Base-by-base conservation (phyloP, 495 filamentous ascomycete genomes). In the Amphirosellinia nigrospora region DNA sequence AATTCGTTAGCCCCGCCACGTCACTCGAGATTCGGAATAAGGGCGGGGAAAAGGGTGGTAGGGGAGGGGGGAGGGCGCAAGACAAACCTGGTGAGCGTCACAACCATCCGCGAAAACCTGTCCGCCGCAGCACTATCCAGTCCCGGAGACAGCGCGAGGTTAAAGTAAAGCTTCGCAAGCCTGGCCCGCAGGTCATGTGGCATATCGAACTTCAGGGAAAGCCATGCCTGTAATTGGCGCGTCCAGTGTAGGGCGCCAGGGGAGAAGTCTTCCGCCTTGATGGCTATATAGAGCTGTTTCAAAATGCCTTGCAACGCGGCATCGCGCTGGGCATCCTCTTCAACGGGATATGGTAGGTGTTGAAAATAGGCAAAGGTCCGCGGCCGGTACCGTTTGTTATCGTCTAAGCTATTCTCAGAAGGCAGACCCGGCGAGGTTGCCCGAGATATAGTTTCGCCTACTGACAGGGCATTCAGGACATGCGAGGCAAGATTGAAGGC, bases 191-290 rank as follows among this genome's bases (percentile, higher is more conserved):
- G 89, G 70, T 89, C 89, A 65, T 90, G 87, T 53, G 94, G 93
- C 68, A 96, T 92, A 81, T 98, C 96, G 77, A 98, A 99, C 82
- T 99, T 99, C 76, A 98, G 87, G 10, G 90, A 90, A 30, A 99
- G 85, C 96, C 96, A 99, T 81, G 92, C 94, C 76, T 93, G 88
- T 26, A 99, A 89, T 85, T 98, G 95, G 73, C 96, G 89, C 64
- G 96, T 98, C 96, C 96, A 99, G 80, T 98, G 94, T 26, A 97
- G 86, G 15, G 96, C 96, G 19, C 96, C 96, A 0, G 96, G 92
- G 62, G 90, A 88, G 80, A 98, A 98, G 79, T 99, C 96, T 41
- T 97, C 94, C 19, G 96, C 91, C 78, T 93, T 90, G 70, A 98
- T 87, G 34, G 94, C 86, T 75, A 97, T 91, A 77, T 97, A 98